Percentiles rank a stretch among this genome's conserved stretches.
Evolutionary conservation across 1,284 basidiomycete species (phyloP).

Genomic region (Ustilago loliicola): DNA sequence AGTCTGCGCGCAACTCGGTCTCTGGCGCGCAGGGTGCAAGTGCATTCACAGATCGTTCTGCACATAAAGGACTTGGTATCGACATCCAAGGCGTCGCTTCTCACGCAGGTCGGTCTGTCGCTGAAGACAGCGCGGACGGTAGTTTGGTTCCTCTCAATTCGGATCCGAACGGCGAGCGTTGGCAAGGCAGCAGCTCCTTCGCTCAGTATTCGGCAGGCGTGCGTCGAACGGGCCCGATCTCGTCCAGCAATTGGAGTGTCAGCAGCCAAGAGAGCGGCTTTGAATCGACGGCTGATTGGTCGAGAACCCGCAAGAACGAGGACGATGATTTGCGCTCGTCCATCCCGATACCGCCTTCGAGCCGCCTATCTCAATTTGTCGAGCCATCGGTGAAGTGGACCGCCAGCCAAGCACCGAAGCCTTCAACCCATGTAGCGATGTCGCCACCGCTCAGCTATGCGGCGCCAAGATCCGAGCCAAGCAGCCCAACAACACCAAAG

Average conservation of each 20-base stretch:
- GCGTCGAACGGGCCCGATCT: background rate
- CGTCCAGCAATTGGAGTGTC: conserved; percentile 17
- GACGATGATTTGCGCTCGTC: too few relatives aligned
- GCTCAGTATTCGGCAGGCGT: background rate
- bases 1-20: conserved; percentile 10
- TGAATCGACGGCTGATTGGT: background rate
- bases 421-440: background rate
- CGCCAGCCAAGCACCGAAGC: too few relatives aligned
- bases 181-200: conserved; percentile 29
- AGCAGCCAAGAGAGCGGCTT: conserved; percentile 30
- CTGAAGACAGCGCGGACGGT: background rate
- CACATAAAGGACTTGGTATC: conserved; percentile 22
- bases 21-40: background rate
- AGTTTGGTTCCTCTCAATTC: conserved; percentile 45
- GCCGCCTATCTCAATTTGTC: background rate
- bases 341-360: background rate
- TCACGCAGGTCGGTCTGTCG: background rate
- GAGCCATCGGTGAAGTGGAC: background rate
- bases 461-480: background rate
- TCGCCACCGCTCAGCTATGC: background rate
- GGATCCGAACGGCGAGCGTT: conserved; percentile 59
- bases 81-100: conserved; percentile 15
- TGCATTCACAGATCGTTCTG: background rate
- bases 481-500: background rate
- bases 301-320: background rate